Conservation (phyloP, 192 early-diverging fungal genomes). For the Haplosporangium gracile region DNA sequence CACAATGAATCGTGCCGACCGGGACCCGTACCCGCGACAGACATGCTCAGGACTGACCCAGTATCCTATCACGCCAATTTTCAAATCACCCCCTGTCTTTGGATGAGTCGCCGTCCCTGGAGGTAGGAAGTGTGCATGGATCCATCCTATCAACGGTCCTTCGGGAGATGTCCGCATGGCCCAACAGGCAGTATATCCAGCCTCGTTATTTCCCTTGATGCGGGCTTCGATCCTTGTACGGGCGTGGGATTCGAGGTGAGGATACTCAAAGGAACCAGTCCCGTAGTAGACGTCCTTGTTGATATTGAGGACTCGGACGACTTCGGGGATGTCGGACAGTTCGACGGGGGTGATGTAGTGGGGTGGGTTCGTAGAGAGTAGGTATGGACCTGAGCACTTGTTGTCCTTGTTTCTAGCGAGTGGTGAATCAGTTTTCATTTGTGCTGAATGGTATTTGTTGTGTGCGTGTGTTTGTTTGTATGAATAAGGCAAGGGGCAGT, state of each 20-base stretch:
- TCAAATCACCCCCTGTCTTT: background rate
- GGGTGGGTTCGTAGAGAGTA: slow-evolving; percentile 24
- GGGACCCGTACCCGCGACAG: slow-evolving; percentile 1
- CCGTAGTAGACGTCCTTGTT: slow-evolving; percentile 42
- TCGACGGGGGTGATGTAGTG: slow-evolving; percentile 40
- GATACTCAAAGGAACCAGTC: slow-evolving; percentile 37
- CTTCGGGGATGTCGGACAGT: slow-evolving; percentile 31
- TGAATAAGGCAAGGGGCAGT: background rate
- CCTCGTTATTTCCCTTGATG: background rate
- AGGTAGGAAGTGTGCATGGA: slow-evolving; percentile 18
- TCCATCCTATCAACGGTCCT: slow-evolving; percentile 42
- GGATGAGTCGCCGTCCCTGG: background rate
- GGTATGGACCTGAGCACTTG: slow-evolving; percentile 21
- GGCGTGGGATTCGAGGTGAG: slow-evolving; percentile 34
- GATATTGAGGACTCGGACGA: slow-evolving; percentile 43
- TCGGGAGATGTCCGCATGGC: slow-evolving; percentile 44
- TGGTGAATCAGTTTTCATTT: background rate
- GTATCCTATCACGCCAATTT: slow-evolving; percentile 10
- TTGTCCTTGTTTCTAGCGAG: slow-evolving; percentile 1
- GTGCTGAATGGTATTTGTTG: background rate
- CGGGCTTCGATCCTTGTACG: slow-evolving; percentile 23
- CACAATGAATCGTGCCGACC: slow-evolving; percentile 14
- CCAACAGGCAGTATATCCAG: slow-evolving; percentile 34
- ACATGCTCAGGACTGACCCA: slow-evolving; percentile 22
- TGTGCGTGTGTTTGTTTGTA: background rate